phyloP scores from a whole-genome alignment of 2,329 filamentous ascomycete genomes.

The Corniculantispora saksenae region DNA sequence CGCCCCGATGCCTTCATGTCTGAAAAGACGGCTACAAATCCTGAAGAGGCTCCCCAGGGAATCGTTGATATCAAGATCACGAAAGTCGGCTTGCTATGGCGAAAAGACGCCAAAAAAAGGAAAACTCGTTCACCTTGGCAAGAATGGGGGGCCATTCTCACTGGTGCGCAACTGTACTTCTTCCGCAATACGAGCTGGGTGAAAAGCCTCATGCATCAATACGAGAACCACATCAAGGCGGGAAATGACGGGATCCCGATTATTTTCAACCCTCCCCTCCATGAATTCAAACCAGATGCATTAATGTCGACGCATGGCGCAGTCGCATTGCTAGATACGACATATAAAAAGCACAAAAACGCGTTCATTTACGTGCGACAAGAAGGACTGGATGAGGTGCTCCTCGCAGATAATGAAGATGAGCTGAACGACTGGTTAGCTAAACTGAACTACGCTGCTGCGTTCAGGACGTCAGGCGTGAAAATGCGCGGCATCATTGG shows the following conservation, averaged over 20 bases:
- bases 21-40: conserved; percentile 80
- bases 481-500: conserved; percentile 86
- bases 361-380: conserved; percentile 89
- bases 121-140: conserved; percentile 96
- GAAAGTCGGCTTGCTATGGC: conserved; percentile 92
- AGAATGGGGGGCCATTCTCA: conserved; percentile 96
- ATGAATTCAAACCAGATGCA: conserved; percentile 90
- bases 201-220: conserved; percentile 85
- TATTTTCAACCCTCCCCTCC: conserved; percentile 85
- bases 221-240: conserved; percentile 77
- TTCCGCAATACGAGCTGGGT: conserved; percentile 94
- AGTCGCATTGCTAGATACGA: conserved; percentile 81
- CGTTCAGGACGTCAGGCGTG: conserved; percentile 88
- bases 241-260: conserved; percentile 75
- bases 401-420: conserved; percentile 84
- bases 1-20: conserved; percentile 94
- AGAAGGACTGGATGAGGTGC: conserved; percentile 83
- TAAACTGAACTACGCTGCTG: conserved; percentile 93
- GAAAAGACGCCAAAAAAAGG: conserved; percentile 91
- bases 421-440: conserved; percentile 97
- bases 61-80: conserved; percentile 97
- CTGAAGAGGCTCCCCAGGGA: conserved; percentile 82
- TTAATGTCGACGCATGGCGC: conserved; percentile 92
- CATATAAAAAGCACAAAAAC: conserved; percentile 94
- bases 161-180: conserved; percentile 95